Evolutionary conservation across 768 basidiomycete genomes (phyloP).

Genomic region (Suillus tomentosus): DNA sequence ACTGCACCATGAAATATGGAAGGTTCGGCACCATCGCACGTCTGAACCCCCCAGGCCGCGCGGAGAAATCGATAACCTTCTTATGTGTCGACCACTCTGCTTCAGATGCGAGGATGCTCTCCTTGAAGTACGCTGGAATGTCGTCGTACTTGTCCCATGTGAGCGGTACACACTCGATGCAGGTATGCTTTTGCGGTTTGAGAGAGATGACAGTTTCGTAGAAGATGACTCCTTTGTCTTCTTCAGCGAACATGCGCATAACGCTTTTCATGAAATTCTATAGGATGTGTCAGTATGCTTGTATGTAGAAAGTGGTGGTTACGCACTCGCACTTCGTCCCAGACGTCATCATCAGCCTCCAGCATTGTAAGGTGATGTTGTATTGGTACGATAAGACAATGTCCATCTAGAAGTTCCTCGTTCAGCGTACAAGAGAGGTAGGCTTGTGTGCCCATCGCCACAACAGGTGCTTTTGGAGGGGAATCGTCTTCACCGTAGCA

Average conservation of each 20-base stretch:
- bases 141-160: conserved; percentile 87
- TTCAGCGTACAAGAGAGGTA: conserved; percentile 89
- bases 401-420: conserved; percentile 89
- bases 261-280: conserved; percentile 87
- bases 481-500: conserved; percentile 94
- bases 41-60: conserved; percentile 89
- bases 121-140: conserved; percentile 93
- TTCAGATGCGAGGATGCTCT: conserved; percentile 82
- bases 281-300: conserved; percentile 9
- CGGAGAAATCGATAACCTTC: conserved; percentile 92
- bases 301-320: not conserved
- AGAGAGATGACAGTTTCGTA: conserved; percentile 90
- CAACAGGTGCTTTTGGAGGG: conserved; percentile 80
- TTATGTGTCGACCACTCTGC: conserved; percentile 99
- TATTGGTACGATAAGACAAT: conserved; percentile 94
- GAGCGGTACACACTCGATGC: conserved; percentile 91
- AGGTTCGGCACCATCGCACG: conserved; percentile 95
- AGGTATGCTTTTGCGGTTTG: conserved; percentile 88
- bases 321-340: conserved; percentile 93
- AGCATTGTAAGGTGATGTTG: conserved; percentile 91
- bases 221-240: conserved; percentile 93
- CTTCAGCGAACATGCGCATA: conserved; percentile 91
- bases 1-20: conserved; percentile 99
- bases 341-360: conserved; percentile 95
- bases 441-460: conserved; percentile 87